phyloP scores from a whole-genome alignment of 2,329 filamentous ascomycete genomes.

The Aspergillus piperis region DNA sequence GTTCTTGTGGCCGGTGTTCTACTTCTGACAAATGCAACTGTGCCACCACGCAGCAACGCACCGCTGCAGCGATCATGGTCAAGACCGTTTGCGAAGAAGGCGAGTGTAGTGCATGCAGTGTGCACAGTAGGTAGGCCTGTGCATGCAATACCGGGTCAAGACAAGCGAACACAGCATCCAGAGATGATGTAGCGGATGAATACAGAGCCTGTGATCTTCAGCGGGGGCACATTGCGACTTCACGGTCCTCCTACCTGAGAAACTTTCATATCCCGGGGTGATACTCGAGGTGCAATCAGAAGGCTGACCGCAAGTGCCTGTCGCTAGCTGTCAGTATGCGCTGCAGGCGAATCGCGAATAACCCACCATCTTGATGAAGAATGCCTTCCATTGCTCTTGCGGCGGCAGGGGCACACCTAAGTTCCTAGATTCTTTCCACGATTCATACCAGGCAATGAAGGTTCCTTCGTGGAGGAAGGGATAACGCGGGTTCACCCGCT shows the following conservation, averaged over 20 bases:
- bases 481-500: slow-evolving; percentile 3
- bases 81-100: slow-evolving; percentile 5
- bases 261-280: neutral
- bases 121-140: slow-evolving; percentile 7
- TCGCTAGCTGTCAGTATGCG: neutral
- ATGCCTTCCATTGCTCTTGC: slow-evolving; percentile 1
- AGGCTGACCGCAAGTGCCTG: slow-evolving; percentile 5
- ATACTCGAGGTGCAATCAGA: slow-evolving; percentile 3
- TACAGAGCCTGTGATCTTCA: neutral
- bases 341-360: neutral
- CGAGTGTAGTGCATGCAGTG: slow-evolving; percentile 4
- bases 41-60: slow-evolving; percentile 8
- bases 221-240: neutral
- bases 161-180: slow-evolving; percentile 1
- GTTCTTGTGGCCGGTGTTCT: neutral
- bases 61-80: slow-evolving; percentile 5
- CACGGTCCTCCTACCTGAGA: neutral
- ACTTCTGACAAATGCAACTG: neutral
- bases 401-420: neutral
- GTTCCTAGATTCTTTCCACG: neutral
- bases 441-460: neutral
- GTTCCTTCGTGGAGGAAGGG: slow-evolving; percentile 8
- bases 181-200: neutral
- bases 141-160: slow-evolving; percentile 3
- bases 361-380: slow-evolving; percentile 7